Conservation (phyloP, 305 asterid species). For the Coffea humblotiana region DNA sequence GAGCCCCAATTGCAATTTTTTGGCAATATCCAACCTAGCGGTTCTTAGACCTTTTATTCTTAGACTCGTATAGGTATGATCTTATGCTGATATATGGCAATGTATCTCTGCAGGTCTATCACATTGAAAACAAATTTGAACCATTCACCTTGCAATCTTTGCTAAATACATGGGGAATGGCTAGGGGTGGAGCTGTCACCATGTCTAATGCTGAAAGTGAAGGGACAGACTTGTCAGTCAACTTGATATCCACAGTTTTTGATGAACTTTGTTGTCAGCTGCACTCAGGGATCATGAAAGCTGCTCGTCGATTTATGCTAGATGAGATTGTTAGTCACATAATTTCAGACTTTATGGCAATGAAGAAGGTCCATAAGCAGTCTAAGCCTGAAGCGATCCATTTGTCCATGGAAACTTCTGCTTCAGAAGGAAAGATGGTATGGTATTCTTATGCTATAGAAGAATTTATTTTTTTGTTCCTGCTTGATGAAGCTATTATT, state of each 20-base stretch:
- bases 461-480: conserved; percentile 6
- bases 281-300: conserved; percentile 74
- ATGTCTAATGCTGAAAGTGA: conserved; percentile 36
- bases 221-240: conserved; percentile 33
- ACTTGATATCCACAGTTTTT: conserved; percentile 60
- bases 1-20: background rate
- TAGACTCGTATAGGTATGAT: background rate
- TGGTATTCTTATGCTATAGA: conserved; percentile 18
- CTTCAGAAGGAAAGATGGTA: conserved; percentile 44
- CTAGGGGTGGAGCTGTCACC: conserved; percentile 37
- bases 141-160: conserved; percentile 67
- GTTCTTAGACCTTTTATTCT: background rate
- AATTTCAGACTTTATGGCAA: conserved; percentile 60
- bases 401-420: conserved; percentile 34
- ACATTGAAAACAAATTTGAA: conserved; percentile 44
- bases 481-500: conserved; percentile 12
- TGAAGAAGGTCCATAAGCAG: conserved; percentile 51
- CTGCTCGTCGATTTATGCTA: conserved; percentile 78
- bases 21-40: background rate
- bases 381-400: conserved; percentile 37
- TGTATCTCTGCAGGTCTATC: conserved; percentile 64
- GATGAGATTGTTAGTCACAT: conserved; percentile 81
- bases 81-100: conserved; percentile 19
- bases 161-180: conserved; percentile 51
- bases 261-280: conserved; percentile 80